These are phyloP conservation scores for Suillus paluster DNA, from an alignment of 768 basidiomycete species.

Conservation along the genomic window DNA sequence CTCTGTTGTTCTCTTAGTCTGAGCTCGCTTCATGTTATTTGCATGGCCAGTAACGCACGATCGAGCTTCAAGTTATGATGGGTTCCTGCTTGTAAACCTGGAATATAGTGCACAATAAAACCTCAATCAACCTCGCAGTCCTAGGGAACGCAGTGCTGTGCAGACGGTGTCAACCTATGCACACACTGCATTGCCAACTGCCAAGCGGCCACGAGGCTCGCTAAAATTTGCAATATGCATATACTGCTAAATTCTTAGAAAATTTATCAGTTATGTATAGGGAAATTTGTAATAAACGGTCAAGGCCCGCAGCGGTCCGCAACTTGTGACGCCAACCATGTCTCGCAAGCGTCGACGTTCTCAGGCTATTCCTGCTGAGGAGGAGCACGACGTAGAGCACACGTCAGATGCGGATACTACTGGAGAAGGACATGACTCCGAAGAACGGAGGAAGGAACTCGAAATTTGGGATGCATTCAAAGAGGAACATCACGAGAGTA, in stretches of 20 bases:
- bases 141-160: not conserved
- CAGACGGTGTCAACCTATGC: not conserved
- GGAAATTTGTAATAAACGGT: not conserved
- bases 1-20: not conserved
- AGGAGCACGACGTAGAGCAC: conserved; percentile 21
- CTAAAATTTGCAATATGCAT: too few relatives aligned
- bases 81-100: not conserved
- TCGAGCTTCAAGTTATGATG: not conserved
- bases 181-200: too few relatives aligned
- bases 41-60: not conserved
- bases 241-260: not conserved
- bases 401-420: conserved; percentile 9
- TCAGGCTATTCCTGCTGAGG: conserved; percentile 39
- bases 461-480: conserved; percentile 76
- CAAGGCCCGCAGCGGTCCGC: conserved; percentile 3
- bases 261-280: too few relatives aligned
- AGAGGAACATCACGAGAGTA: conserved; percentile 83
- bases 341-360: conserved; percentile 54
- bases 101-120: not conserved
- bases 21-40: not conserved
- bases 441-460: conserved; percentile 53
- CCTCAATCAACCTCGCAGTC: not conserved
- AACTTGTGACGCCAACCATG: not conserved
- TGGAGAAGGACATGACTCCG: conserved; percentile 18
- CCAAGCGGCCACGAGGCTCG: too few relatives aligned